A percentile compares a stretch with the other conserved stretches of the same genome.
Conservation (phyloP, 495 filamentous ascomycete species). For the Amphirosellinia nigrospora region DNA sequence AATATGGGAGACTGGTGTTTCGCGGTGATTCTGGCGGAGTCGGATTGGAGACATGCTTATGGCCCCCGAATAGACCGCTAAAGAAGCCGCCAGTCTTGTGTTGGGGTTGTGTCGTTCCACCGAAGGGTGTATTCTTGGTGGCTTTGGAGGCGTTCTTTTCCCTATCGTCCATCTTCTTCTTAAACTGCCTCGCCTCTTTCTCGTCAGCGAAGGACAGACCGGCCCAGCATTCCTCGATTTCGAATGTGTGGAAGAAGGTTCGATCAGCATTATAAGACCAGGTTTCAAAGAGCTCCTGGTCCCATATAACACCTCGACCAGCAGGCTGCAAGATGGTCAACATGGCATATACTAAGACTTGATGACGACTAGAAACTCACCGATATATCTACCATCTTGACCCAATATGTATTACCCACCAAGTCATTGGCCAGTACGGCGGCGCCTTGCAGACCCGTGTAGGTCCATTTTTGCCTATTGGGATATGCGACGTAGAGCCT, state of each 20-base stretch:
- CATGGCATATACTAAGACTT: not conserved
- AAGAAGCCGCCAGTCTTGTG: conserved; percentile 62
- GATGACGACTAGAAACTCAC: conserved; percentile 58
- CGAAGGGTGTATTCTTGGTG: conserved; percentile 78
- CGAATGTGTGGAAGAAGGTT: conserved; percentile 96
- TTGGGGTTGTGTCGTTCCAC: conserved; percentile 56
- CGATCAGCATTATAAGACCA: conserved; percentile 96
- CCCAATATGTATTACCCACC: conserved; percentile 93
- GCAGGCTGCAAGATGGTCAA: conserved; percentile 60
- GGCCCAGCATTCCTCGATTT: conserved; percentile 87
- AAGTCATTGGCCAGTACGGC: conserved; percentile 92
- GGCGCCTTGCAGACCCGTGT: conserved; percentile 92
- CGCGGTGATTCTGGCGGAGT: conserved; percentile 62
- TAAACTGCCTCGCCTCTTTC: conserved; percentile 93
- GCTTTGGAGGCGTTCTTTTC: conserved; percentile 92
- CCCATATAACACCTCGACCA: conserved; percentile 92
- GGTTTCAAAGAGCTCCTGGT: conserved; percentile 94
- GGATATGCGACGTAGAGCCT: conserved; percentile 94
- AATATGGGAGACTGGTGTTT: conserved; percentile 51
- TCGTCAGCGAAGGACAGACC: conserved; percentile 92
- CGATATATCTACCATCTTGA: conserved; percentile 96
- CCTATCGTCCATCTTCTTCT: conserved; percentile 91
- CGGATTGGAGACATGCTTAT: conserved; percentile 68
- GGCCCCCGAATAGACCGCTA: conserved; percentile 71
- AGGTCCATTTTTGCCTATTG: conserved; percentile 84